Evolutionary conservation across 306 rosid species (phyloP), one percentile per base, ranked within the genome.

Genomic region (Hippophae rhamnoides): DNA sequence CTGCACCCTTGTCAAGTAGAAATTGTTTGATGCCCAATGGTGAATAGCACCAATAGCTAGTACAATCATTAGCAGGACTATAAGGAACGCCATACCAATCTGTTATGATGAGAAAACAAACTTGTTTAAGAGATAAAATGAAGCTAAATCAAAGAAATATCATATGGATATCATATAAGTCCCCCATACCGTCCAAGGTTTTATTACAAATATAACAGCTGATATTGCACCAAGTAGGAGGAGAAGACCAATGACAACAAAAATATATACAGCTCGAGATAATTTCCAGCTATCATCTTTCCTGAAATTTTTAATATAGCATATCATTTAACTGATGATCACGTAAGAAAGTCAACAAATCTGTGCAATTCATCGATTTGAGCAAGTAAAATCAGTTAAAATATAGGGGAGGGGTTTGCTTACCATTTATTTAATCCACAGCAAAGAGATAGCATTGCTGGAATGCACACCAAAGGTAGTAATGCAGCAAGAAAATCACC

Each of bases 1-100:
- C 71, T 88, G 94, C 64, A 79, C 79, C 69, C 97, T 89, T 60
- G 97, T 93, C 82, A 93, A 86, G 77, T 93, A 93, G 80, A 93
- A 93, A 79, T 88, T 93, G 83, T 93, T 93, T 61, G 99, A 93
- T 5, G 99, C 99, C 99, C 99, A 93, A 58, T 81, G 88, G 77
- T 88, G 99, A 65, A 86, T 86, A 72, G 90, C 82, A 58, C 99
- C 95, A 53, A 93, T 88, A 61, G 99, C 95, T 42, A 93, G 79
- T 7, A 87, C 99, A 77, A 93, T 72, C 70, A 93, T 79, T 57
- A 93, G 95, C 69, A 93, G 95, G 73, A 93, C 97, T 79, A 93
- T 79, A 66, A 93, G 99, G 78, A 81, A 88, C 38, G 99, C 78
- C 47, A 81, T 97, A 66, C 97, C 99, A 62, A 93, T 80, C 99